A percentile compares a stretch with the other conserved stretches of the same genome.
Conservation (phyloP, 1,139 yeast species). For the Geotrichum fermentans region DNA sequence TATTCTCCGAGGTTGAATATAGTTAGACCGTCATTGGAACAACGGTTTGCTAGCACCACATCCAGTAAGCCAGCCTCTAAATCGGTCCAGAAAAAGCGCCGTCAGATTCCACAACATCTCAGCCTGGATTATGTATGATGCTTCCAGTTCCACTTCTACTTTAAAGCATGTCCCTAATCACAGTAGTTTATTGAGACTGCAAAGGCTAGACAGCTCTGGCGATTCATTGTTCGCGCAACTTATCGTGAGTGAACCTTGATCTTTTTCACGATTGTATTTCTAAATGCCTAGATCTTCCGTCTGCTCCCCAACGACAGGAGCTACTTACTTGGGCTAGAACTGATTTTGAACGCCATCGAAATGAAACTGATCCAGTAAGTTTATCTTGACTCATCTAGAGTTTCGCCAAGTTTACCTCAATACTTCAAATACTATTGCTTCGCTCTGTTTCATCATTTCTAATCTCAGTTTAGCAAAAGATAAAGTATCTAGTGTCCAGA, state of each 20-base stretch:
- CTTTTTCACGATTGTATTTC: background rate
- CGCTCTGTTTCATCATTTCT: too few relatives aligned
- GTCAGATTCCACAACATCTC: slow-evolving; percentile 11
- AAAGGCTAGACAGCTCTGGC: slow-evolving; percentile 35
- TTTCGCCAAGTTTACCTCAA: slow-evolving; percentile 4
- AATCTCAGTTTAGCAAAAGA: slow-evolving; percentile 28
- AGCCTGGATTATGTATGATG: slow-evolving; percentile 27
- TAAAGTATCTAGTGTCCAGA: slow-evolving; percentile 35
- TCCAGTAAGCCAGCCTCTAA: background rate
- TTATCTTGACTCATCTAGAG: background rate
- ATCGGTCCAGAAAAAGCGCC: background rate
- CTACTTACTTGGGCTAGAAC: slow-evolving; percentile 37
- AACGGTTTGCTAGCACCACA: background rate
- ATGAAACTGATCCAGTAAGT: slow-evolving; percentile 32
- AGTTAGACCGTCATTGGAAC: too few relatives aligned
- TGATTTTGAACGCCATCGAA: slow-evolving; percentile 34
- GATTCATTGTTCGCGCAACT: slow-evolving; percentile 35
- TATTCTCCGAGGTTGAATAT: too few relatives aligned
- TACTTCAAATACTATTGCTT: too few relatives aligned
- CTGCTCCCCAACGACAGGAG: slow-evolving; percentile 29
- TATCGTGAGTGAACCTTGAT: slow-evolving; percentile 27
- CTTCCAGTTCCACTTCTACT: slow-evolving; percentile 8
- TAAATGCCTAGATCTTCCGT: slow-evolving; percentile 19
- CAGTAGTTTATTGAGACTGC: slow-evolving; percentile 35
- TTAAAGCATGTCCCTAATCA: background rate